Percentiles rank a stretch among this genome's conserved stretches.
Conservation (phyloP, 768 basidiomycete genomes). For the Heimioporus sp. region DNA sequence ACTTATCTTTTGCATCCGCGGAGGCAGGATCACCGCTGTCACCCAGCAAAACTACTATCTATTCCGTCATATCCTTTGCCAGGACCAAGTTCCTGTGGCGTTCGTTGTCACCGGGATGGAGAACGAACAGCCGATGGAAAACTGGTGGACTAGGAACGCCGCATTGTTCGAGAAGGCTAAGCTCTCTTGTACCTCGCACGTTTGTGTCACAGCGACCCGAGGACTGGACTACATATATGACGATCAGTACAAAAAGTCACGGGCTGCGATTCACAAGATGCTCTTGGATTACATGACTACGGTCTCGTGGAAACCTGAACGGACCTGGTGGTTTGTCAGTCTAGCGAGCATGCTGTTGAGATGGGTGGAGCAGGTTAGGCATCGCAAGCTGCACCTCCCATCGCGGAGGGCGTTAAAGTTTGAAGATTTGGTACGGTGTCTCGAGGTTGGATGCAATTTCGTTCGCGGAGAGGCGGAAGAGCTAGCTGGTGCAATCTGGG, state of each 20-base stretch:
- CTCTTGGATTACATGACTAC: conserved; percentile 15
- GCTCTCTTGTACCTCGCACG: conserved; percentile 30
- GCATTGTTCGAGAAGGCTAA: conserved; percentile 20
- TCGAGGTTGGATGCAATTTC: conserved; percentile 16
- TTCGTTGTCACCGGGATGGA: conserved; percentile 33
- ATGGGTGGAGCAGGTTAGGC: conserved; percentile 14
- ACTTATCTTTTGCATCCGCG: conserved; percentile 33
- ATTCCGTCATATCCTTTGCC: conserved; percentile 27
- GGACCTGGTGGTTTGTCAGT: conserved; percentile 19
- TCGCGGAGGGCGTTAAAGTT: conserved; percentile 6
- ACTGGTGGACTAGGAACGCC: conserved; percentile 33
- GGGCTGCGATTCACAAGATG: conserved; percentile 18
- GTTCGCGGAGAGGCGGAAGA: conserved; percentile 9
- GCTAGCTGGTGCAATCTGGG: conserved; percentile 20
- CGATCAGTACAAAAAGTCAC: conserved; percentile 33
- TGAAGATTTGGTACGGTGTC: conserved; percentile 13
- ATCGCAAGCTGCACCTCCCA: background rate
- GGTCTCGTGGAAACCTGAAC: conserved; percentile 21
- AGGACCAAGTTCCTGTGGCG: conserved; percentile 29
- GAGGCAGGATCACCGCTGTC: conserved; percentile 25
- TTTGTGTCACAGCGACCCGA: conserved; percentile 36
- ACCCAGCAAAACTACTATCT: conserved; percentile 26
- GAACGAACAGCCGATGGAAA: conserved; percentile 27
- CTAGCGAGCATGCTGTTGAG: conserved; percentile 18
- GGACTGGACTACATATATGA: conserved; percentile 21